Conservation (phyloP, 2,329 filamentous ascomycete genomes). For the Ophiosphaerella herpotricha region DNA sequence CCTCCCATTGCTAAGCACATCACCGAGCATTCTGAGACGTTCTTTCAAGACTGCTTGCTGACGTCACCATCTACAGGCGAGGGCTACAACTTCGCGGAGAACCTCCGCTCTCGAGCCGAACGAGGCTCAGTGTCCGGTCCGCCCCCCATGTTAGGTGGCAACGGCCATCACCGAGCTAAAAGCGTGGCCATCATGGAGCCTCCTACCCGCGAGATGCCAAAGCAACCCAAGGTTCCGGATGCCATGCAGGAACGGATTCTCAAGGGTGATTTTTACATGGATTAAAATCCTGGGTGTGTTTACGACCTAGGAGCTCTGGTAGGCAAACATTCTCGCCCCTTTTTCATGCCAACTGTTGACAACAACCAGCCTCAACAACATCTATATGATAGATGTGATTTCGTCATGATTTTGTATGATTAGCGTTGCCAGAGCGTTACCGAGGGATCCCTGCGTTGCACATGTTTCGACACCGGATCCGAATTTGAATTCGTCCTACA, state of each 20-base stretch:
- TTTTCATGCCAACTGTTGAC: not conserved
- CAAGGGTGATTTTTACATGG: slow-evolving; percentile 98
- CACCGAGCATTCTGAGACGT: slow-evolving; percentile 35
- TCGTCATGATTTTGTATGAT: too few relatives aligned
- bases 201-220: slow-evolving; percentile 61
- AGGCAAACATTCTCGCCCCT: slow-evolving; percentile 9
- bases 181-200: slow-evolving; percentile 68
- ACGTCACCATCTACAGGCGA: slow-evolving; percentile 72
- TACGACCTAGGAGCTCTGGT: not conserved
- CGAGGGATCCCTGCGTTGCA: too few relatives aligned
- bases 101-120: slow-evolving; percentile 88
- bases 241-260: slow-evolving; percentile 96
- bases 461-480: too few relatives aligned
- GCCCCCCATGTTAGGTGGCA: slow-evolving; percentile 17
- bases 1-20: slow-evolving; percentile 37
- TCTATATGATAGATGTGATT: too few relatives aligned
- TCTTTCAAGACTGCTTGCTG: slow-evolving; percentile 62
- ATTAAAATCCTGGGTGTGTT: slow-evolving; percentile 56
- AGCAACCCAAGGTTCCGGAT: slow-evolving; percentile 69
- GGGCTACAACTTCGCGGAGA: slow-evolving; percentile 97
- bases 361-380: too few relatives aligned
- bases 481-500: too few relatives aligned
- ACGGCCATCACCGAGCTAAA: slow-evolving; percentile 67
- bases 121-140: slow-evolving; percentile 64
- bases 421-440: too few relatives aligned